Base-by-base conservation (phyloP, 495 filamentous ascomycete genomes). In the Lasiosphaeriaceae sp. region DNA sequence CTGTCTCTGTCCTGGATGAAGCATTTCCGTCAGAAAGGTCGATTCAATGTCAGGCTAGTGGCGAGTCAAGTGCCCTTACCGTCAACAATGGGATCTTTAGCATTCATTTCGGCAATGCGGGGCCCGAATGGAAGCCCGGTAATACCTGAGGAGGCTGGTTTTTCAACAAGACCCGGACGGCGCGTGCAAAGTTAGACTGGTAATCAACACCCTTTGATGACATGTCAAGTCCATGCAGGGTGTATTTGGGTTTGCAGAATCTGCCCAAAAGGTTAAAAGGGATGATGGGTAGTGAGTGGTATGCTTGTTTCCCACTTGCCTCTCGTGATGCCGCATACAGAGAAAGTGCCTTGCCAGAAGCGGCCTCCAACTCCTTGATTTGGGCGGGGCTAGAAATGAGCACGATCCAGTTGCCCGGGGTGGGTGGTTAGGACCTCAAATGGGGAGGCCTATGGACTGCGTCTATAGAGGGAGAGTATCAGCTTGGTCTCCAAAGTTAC, bases 91-190 rank as follows among this genome's bases (percentile, higher is more conserved):
- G 39, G 39, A 23, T 56, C 48, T 11, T 34, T 16, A 11, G 1
- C 14, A 12, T 47, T 47, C 23, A 58, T 29, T 11, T 63, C 49
- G 12, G 24, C 34, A 2, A 63, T 37, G 0, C 37, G n/a, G 12
- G 8, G 22, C 45, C 9, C 35, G 22, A 16, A 59, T 57, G 2
- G 37, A 8, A 17, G 9, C 44, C 3, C 1, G 56, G 63, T 2
- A 64, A 34, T 0, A 71, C 29, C 6, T 54, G 16, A 2, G 62
- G 67, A 0, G 69, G 57, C 23, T 69, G 55, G 37, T 57, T 55
- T 9, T 67, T 67, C 23, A 71, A 46, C 1, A 69, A 46, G 4
- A 56, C 61, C 6, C 67, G 59, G 20, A 71, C 55, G n/a, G 68
- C 58, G 8, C 65, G 61, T 2, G 69, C 47, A 54, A 67, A 69